Conservation (phyloP, 179 eudicot genomes). For the Camellia oleifera region DNA sequence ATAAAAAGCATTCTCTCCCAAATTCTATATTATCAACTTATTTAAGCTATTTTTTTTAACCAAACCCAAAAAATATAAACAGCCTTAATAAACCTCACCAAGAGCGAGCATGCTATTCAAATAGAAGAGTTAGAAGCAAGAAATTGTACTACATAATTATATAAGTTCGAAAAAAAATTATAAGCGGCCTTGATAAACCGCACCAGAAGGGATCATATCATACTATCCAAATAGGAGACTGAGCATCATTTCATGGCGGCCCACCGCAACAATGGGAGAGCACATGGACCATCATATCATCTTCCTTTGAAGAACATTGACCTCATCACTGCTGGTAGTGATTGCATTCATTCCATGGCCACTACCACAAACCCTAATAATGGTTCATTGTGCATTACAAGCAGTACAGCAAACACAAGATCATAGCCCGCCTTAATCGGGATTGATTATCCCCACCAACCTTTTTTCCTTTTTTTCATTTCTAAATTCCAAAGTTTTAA, state of each 20-base stretch:
- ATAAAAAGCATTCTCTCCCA: too few species aligned
- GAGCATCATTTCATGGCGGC: conserved; percentile 4
- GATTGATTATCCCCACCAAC: conserved; percentile 4
- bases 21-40: too few species aligned
- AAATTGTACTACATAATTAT: too few species aligned
- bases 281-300: not conserved
- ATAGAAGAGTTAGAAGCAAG: too few species aligned
- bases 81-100: too few species aligned
- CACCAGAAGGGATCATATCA: too few species aligned
- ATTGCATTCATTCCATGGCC: conserved; percentile 9
- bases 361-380: not conserved
- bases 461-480: not conserved
- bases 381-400: conserved; percentile 1
- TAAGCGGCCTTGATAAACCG: too few species aligned
- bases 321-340: conserved; percentile 9
- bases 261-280: not conserved
- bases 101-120: too few species aligned
- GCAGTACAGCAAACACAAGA: not conserved
- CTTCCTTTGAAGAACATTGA: not conserved
- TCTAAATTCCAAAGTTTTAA: not conserved
- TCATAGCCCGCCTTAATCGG: conserved; percentile 7
- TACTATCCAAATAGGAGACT: not conserved
- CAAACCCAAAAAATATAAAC: too few species aligned
- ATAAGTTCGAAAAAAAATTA: too few species aligned
- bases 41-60: too few species aligned